A percentile compares a stretch with the other conserved stretches of the same genome.
Evolutionary conservation across 306 rosid species (phyloP).

Genomic region (Cicer chorassanicum): DNA sequence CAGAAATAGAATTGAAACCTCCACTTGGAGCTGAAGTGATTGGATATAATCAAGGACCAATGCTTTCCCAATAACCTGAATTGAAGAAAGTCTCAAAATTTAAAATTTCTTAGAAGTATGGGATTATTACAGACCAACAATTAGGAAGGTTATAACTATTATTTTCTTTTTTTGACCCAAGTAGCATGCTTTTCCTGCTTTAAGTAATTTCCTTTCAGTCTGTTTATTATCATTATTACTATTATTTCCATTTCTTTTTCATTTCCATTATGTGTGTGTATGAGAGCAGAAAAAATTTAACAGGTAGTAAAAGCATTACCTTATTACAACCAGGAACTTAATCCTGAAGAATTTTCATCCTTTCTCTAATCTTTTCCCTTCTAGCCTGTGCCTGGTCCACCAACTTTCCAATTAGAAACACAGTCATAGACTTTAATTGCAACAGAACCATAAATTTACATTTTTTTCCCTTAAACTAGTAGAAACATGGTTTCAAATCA

Average conservation of each 20-base stretch:
- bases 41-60: conserved; percentile 92
- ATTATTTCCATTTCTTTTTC: not conserved
- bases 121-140: conserved; percentile 5
- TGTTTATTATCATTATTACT: not conserved
- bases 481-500: not conserved
- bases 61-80: conserved; percentile 93
- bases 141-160: not conserved
- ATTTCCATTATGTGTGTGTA: not conserved
- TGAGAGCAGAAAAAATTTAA: not conserved
- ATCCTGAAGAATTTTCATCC: conserved; percentile 94
- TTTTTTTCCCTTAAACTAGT: conserved; percentile 21
- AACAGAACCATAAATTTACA: conserved; percentile 29
- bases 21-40: conserved; percentile 89
- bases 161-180: not conserved
- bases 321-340: conserved; percentile 94
- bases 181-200: not conserved
- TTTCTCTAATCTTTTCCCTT: conserved; percentile 88
- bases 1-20: conserved; percentile 54
- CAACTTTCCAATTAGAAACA: conserved; percentile 43
- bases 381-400: conserved; percentile 65
- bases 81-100: conserved; percentile 6
- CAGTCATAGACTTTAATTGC: conserved; percentile 18
- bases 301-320: conserved; percentile 52
- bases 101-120: conserved; percentile 4
- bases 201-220: not conserved